Evolutionary conservation across 805 yeast genomes (phyloP).

Genomic region (Cyberlindnera japonica): DNA sequence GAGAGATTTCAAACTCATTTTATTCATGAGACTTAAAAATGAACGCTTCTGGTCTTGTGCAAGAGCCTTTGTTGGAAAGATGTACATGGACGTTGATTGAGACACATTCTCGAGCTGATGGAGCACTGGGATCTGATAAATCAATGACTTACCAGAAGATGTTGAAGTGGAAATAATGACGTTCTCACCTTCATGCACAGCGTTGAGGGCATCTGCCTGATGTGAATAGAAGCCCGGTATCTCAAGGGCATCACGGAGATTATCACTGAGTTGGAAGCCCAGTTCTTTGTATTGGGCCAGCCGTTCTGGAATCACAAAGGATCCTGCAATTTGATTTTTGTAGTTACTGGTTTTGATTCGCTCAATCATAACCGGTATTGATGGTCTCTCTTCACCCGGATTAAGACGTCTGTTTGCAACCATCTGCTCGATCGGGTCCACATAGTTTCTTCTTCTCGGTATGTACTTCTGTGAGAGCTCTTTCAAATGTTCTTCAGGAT

Average conservation of each 20-base stretch:
- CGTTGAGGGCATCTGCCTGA: conserved; percentile 74
- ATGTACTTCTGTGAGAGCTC: conserved; percentile 34
- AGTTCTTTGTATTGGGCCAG: conserved; percentile 43
- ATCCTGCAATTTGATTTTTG: conserved; percentile 56
- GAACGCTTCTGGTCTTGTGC: conserved; percentile 95
- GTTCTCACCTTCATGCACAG: conserved; percentile 52
- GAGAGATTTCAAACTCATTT: conserved; percentile 45
- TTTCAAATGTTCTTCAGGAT: conserved; percentile 41
- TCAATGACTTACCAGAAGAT: conserved; percentile 91
- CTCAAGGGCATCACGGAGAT: conserved; percentile 48
- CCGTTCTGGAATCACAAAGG: conserved; percentile 45
- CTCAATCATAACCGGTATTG: conserved; percentile 47
- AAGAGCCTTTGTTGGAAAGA: conserved; percentile 95
- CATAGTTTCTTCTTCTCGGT: conserved; percentile 47
- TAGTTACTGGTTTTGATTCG: conserved; percentile 52
- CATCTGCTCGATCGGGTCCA: conserved; percentile 64
- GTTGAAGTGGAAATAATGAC: conserved; percentile 93
- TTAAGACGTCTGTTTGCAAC: conserved; percentile 30
- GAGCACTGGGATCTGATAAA: conserved; percentile 85
- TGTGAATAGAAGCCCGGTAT: conserved; percentile 63
- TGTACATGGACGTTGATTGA: conserved; percentile 67
- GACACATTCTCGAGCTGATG: conserved; percentile 38
- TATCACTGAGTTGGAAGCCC: conserved; percentile 45
- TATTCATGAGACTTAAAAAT: conserved; percentile 52
- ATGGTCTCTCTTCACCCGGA: conserved; percentile 34